These are phyloP conservation scores for Croton laevigatus DNA, from an alignment of 441 rosid species.

Conservation along the genomic window DNA sequence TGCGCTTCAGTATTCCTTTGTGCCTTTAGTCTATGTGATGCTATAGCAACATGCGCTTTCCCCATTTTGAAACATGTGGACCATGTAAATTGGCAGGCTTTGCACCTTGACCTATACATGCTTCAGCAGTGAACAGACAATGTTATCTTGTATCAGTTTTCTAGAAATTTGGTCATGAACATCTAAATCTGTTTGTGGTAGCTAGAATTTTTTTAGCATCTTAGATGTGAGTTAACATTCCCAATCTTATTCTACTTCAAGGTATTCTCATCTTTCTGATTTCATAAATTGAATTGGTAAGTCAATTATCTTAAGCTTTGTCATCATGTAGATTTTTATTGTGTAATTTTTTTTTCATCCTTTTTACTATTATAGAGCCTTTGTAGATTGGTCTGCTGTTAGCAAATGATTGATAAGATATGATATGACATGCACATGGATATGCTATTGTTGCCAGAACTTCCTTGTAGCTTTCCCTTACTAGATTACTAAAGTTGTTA, in stretches of 20 bases:
- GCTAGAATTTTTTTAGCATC: not conserved
- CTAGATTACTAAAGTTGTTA: not conserved
- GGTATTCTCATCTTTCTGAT: not conserved
- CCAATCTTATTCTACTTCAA: not conserved
- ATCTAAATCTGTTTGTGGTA: not conserved
- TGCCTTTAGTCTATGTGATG: too few relatives aligned
- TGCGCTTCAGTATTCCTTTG: too few relatives aligned
- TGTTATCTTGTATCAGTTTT: not conserved
- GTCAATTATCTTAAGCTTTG: not conserved
- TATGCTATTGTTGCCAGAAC: not conserved
- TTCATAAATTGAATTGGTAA: not conserved
- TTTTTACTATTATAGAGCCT: not conserved
- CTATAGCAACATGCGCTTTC: not conserved
- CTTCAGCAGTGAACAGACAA: not conserved
- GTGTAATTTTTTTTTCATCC: not conserved
- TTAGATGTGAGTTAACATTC: not conserved
- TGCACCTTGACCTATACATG: not conserved
- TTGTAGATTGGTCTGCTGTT: not conserved
- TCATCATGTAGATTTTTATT: not conserved
- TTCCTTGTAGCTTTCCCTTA: not conserved
- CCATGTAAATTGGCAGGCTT: not conserved
- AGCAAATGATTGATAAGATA: not conserved
- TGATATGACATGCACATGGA: not conserved
- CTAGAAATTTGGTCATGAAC: not conserved
- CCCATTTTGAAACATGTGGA: not conserved